phyloP scores from a whole-genome alignment of 345 rosid genomes.

The Arabidopsis arenosa region DNA sequence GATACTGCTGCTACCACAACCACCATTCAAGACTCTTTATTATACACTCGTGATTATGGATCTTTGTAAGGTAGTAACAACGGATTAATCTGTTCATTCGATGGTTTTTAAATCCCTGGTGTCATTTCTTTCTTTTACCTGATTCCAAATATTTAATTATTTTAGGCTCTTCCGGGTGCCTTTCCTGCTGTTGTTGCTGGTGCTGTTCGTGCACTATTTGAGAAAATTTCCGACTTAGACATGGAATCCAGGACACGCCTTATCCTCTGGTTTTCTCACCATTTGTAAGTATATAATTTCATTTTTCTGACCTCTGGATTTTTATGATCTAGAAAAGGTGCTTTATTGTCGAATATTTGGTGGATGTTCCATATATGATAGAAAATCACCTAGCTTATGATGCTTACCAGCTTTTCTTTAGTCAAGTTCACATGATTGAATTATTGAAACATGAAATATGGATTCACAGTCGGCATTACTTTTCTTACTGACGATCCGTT shows the following conservation, averaged over 20 bases:
- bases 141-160: conserved; percentile 44
- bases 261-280: conserved; percentile 99
- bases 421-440: conserved; percentile 6
- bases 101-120: conserved; percentile 13
- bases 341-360: not conserved
- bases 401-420: not conserved
- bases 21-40: conserved; percentile 94
- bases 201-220: conserved; percentile 97
- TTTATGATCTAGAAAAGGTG: not conserved
- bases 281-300: conserved; percentile 66
- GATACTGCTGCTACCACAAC: conserved; percentile 90
- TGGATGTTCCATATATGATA: conserved; percentile 13
- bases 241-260: conserved; percentile 94
- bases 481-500: not conserved
- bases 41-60: conserved; percentile 96
- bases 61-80: conserved; percentile 83
- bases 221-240: conserved; percentile 87
- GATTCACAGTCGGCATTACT: not conserved
- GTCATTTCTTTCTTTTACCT: conserved; percentile 20
- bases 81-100: conserved; percentile 1
- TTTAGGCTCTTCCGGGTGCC: conserved; percentile 99
- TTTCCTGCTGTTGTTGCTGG: conserved; percentile 99
- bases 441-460: conserved; percentile 7
- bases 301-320: conserved; percentile 5
- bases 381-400: conserved; percentile 1